Conservation (phyloP, 2,329 filamentous ascomycete species). For the Capronia coronata region DNA sequence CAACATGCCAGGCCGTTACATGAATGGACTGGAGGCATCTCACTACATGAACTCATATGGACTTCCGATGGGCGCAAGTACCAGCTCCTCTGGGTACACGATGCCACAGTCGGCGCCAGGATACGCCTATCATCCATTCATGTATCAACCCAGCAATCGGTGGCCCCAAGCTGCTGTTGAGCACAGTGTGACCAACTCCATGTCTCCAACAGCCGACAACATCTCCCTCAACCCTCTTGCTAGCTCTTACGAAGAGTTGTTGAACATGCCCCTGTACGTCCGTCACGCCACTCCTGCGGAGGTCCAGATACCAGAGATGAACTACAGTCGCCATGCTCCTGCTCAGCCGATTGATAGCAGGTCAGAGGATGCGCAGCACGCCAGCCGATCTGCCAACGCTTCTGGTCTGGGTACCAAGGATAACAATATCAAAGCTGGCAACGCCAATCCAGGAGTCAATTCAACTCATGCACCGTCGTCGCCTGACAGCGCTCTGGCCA, state of each 20-base stretch:
- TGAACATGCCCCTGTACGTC: constrained; percentile 19
- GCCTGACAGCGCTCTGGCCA: background rate
- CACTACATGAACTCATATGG: background rate
- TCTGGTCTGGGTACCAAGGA: background rate
- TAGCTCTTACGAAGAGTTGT: constrained; percentile 19
- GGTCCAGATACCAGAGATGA: background rate
- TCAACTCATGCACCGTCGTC: background rate
- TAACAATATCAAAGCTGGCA: background rate
- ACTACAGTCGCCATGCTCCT: background rate
- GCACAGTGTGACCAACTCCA: background rate
- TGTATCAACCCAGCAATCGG: constrained; percentile 1
- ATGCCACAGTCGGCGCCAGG: background rate
- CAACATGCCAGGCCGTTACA: background rate
- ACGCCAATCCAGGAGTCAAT: background rate
- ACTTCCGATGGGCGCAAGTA: background rate
- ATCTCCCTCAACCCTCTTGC: constrained; percentile 16
- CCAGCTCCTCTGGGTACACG: background rate
- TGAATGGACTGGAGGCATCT: background rate
- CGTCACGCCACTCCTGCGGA: background rate
- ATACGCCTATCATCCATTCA: background rate
- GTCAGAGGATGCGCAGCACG: background rate
- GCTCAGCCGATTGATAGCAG: background rate
- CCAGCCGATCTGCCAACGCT: background rate
- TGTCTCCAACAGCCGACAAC: constrained; percentile 1
- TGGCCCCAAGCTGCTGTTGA: background rate